These are phyloP conservation scores for Annona squamosa DNA, from an alignment of 164 flowering plant genomes.

Conservation along the genomic window DNA sequence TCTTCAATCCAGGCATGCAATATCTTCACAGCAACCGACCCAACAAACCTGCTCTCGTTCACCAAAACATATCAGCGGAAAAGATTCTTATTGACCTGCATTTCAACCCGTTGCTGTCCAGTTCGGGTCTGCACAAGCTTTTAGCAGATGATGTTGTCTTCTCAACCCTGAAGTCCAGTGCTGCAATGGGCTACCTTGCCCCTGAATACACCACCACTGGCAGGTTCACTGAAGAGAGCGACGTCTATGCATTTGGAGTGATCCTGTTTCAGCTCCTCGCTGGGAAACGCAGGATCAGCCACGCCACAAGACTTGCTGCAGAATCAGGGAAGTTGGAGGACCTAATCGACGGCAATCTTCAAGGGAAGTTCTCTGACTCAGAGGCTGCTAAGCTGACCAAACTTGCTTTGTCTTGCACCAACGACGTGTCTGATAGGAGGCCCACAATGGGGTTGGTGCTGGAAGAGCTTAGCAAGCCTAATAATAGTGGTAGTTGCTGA, in stretches of 20 bases:
- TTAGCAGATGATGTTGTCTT: slow-evolving; percentile 81
- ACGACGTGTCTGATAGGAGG: slow-evolving; percentile 55
- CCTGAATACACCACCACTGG: slow-evolving; percentile 92
- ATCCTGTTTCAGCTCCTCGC: slow-evolving; percentile 64
- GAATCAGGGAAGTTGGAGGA: slow-evolving; percentile 50
- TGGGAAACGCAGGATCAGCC: slow-evolving; percentile 51
- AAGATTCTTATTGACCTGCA: slow-evolving; percentile 67
- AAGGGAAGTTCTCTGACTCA: slow-evolving; percentile 47
- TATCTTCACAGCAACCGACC: slow-evolving; percentile 56
- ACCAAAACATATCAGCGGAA: slow-evolving; percentile 82
- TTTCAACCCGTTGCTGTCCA: slow-evolving; percentile 63
- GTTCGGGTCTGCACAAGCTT: slow-evolving; percentile 76
- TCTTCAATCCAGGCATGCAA: slow-evolving; percentile 47
- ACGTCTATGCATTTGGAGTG: slow-evolving; percentile 84
- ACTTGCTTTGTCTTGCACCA: slow-evolving; percentile 63
- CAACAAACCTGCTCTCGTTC: slow-evolving; percentile 55
- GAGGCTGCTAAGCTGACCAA: slow-evolving; percentile 60
- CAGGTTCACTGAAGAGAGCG: slow-evolving; percentile 81
- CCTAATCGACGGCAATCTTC: slow-evolving; percentile 60
- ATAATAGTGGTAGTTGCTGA: background rate
- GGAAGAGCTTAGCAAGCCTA: slow-evolving; percentile 38
- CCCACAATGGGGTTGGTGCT: slow-evolving; percentile 57
- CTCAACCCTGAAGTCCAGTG: slow-evolving; percentile 80
- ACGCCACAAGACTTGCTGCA: slow-evolving; percentile 33
- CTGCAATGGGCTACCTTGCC: slow-evolving; percentile 97